These are phyloP conservation scores for Sphagnum contortum DNA, from an alignment of 225 moss, liverwort and hornwort species.

Conservation along the genomic window DNA sequence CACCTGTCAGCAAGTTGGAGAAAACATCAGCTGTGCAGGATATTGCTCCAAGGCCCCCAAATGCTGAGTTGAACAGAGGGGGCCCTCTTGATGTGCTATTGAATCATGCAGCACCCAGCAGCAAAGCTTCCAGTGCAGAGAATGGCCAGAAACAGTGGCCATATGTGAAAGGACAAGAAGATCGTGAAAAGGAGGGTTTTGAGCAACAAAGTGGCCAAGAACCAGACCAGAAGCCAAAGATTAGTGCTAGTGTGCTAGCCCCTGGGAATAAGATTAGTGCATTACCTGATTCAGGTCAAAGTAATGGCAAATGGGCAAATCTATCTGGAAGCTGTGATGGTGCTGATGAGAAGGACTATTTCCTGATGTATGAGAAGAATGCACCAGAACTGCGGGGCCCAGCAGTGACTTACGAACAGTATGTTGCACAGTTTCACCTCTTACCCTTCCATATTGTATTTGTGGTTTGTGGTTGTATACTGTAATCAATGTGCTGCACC, in stretches of 20 bases:
- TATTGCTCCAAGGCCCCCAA: conserved; percentile 13
- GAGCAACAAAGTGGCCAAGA: conserved; percentile 46
- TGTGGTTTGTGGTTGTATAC: too few relatives aligned
- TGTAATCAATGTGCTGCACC: too few relatives aligned
- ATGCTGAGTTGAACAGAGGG: conserved; percentile 36
- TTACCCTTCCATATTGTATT: too few relatives aligned
- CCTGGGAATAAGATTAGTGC: conserved; percentile 40
- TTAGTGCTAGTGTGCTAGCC: conserved; percentile 46
- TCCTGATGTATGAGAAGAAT: conserved; percentile 64
- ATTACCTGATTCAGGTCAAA: conserved; percentile 24
- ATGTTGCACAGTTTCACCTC: conserved; percentile 18
- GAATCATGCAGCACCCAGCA: conserved; percentile 37
- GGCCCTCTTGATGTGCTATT: conserved; percentile 28
- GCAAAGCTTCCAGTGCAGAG: conserved; percentile 36
- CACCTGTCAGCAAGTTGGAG: conserved; percentile 17
- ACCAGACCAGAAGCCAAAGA: conserved; percentile 40
- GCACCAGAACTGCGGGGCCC: conserved; percentile 62
- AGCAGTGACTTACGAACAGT: conserved; percentile 61
- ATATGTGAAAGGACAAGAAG: conserved; percentile 44
- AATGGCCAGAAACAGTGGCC: conserved; percentile 48
- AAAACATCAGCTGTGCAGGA: conserved; percentile 13
- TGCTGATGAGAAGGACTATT: conserved; percentile 44
- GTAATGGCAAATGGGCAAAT: conserved; percentile 53
- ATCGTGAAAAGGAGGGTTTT: conserved; percentile 35
- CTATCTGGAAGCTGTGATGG: conserved; percentile 44